phyloP scores from a whole-genome alignment of 2,329 filamentous ascomycete species.

The Alternaria novae-zelandiae region DNA sequence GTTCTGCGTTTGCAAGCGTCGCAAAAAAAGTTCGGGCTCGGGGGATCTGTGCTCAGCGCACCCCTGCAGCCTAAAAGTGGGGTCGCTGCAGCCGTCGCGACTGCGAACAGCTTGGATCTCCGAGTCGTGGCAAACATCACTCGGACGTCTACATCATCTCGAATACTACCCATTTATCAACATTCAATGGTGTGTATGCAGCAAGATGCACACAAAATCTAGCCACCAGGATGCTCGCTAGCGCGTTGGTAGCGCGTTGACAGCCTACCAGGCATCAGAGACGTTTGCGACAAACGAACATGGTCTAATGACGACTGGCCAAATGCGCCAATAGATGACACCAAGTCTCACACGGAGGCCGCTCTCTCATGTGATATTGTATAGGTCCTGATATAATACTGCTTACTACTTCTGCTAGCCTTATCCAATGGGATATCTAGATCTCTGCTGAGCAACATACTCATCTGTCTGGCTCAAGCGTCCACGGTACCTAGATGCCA shows the following conservation, averaged over 20 bases:
- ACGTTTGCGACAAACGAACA: not conserved
- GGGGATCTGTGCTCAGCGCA: conserved; percentile 17
- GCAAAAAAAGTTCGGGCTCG: conserved; percentile 30
- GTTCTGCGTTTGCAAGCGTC: conserved; percentile 15
- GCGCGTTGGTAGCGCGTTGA: not conserved
- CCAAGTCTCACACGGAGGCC: not conserved
- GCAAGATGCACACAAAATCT: not conserved
- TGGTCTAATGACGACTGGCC: not conserved
- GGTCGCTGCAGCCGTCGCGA: not conserved
- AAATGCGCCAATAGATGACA: not conserved
- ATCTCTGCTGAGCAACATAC: not conserved
- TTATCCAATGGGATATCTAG: not conserved
- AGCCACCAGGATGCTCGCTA: not conserved
- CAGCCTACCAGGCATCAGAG: not conserved
- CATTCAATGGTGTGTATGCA: not conserved
- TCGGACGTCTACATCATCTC: not conserved
- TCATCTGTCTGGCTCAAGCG: not conserved
- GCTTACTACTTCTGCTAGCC: not conserved
- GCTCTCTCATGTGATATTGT: not conserved
- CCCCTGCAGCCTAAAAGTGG: conserved; percentile 11
- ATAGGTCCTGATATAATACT: not conserved
- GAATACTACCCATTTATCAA: not conserved
- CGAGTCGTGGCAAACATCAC: not conserved
- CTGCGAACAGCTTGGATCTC: not conserved
- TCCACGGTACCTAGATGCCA: not conserved